Percentiles rank a stretch among this genome's conserved stretches.
These are phyloP conservation scores for Maudiozyma turicensis DNA, from an alignment of 805 yeast genomes.

Conservation along the genomic window DNA sequence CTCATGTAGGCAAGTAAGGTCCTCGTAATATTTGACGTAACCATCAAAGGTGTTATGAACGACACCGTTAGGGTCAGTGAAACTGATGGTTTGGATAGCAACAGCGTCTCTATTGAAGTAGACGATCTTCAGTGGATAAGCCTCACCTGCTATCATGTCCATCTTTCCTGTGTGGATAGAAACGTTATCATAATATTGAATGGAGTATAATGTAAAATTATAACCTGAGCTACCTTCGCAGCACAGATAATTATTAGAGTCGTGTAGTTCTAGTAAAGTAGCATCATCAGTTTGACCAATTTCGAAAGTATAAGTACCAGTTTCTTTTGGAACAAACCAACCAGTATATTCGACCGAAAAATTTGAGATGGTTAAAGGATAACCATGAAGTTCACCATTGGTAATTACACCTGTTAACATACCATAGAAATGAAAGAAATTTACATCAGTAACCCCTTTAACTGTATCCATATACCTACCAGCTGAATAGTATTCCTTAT, in stretches of 20 bases:
- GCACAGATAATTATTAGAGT: too few species aligned
- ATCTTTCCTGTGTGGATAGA: not conserved
- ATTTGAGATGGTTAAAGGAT: not conserved
- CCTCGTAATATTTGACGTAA: not conserved
- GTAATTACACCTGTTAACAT: not conserved
- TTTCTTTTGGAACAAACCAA: not conserved
- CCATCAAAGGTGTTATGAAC: not conserved
- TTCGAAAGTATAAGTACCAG: not conserved
- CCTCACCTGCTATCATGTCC: not conserved
- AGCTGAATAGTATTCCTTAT: too few species aligned
- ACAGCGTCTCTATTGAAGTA: not conserved
- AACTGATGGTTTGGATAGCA: not conserved
- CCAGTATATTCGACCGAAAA: not conserved
- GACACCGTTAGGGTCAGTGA: not conserved
- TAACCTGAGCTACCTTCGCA: not conserved
- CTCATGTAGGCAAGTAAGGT: not conserved
- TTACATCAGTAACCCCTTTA: not conserved
- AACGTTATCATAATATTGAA: not conserved
- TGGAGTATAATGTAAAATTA: not conserved
- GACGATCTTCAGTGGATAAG: not conserved
- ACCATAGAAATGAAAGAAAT: not conserved
- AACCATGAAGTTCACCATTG: not conserved
- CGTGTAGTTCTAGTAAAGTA: not conserved
- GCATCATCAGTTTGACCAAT: not conserved
- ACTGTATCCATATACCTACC: too few species aligned